phyloP scores from a whole-genome alignment of 164 flowering plant genomes.

The Cinnamomum chago region DNA sequence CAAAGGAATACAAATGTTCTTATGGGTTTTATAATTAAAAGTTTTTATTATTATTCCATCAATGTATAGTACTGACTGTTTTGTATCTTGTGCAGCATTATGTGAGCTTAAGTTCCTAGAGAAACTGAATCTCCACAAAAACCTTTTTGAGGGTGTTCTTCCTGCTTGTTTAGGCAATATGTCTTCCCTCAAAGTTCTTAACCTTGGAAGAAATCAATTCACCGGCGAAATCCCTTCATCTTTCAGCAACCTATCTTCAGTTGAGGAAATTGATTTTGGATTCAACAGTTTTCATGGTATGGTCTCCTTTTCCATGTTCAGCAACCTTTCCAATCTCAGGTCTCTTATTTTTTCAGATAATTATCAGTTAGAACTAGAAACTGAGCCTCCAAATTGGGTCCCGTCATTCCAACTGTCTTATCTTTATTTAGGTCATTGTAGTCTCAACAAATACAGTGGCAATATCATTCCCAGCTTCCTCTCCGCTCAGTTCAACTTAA shows the following conservation, averaged over 20 bases:
- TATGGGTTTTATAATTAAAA: no score
- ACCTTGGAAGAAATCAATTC: neutral
- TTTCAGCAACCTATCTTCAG: neutral
- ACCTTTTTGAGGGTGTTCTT: neutral
- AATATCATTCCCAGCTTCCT: neutral
- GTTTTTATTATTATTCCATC: neutral
- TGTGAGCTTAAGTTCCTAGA: neutral
- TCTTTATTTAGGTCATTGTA: neutral
- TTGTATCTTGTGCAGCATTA: slow-evolving; percentile 1
- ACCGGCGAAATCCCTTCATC: neutral
- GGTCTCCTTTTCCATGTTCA: slow-evolving; percentile 4
- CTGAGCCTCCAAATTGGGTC: neutral
- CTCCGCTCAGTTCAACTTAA: neutral
- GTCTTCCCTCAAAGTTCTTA: neutral
- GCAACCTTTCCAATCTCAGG: neutral
- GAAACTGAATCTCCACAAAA: neutral
- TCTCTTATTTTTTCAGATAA: neutral
- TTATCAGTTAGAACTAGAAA: slow-evolving; percentile 1
- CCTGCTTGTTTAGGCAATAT: slow-evolving; percentile 3
- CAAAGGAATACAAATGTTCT: no score
- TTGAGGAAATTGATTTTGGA: neutral
- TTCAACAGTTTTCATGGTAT: neutral
- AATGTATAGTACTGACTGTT: neutral
- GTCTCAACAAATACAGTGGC: neutral
- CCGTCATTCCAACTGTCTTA: neutral